These are phyloP conservation scores for Penicillium olsonii DNA, from an alignment of 2,329 filamentous ascomycete species.

Conservation along the genomic window DNA sequence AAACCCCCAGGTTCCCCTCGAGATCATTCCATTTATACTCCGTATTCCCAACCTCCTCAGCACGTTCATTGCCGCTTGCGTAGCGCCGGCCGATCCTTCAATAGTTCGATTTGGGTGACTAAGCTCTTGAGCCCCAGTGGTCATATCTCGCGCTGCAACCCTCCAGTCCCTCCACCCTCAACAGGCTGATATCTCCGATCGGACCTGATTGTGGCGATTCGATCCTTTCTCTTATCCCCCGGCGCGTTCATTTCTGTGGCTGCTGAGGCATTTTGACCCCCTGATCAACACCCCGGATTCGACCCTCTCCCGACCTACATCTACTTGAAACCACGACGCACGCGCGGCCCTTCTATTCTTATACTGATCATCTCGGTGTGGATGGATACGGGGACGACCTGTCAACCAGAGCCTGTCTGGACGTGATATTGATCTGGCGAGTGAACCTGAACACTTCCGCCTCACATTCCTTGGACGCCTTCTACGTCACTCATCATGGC, in stretches of 20 bases:
- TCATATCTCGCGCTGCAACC: neutral
- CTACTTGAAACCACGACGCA: slow-evolving; percentile 21
- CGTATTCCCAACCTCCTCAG: neutral
- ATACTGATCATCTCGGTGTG: slow-evolving; percentile 15
- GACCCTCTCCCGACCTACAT: slow-evolving; percentile 10
- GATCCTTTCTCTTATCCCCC: slow-evolving; percentile 11
- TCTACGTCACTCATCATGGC: slow-evolving; percentile 38
- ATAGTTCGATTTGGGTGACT: slow-evolving; percentile 8
- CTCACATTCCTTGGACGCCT: slow-evolving; percentile 22
- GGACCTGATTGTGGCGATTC: slow-evolving; percentile 9
- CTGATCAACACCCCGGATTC: neutral
- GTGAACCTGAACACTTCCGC: slow-evolving; percentile 1
- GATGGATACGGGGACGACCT: slow-evolving; percentile 18
- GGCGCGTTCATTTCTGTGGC: slow-evolving; percentile 19
- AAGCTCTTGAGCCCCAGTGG: slow-evolving; percentile 2
- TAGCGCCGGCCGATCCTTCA: slow-evolving; percentile 10
- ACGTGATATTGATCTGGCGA: slow-evolving; percentile 15
- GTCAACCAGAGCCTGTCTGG: slow-evolving; percentile 15
- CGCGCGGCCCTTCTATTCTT: slow-evolving; percentile 23
- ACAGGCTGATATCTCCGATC: slow-evolving; percentile 11
- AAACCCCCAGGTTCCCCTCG: neutral
- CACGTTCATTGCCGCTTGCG: neutral
- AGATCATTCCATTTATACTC: neutral
- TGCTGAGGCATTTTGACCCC: neutral
- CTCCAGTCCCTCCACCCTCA: neutral